Base-by-base conservation (phyloP, 208 protist species). In the Leishmania tarentolae region DNA sequence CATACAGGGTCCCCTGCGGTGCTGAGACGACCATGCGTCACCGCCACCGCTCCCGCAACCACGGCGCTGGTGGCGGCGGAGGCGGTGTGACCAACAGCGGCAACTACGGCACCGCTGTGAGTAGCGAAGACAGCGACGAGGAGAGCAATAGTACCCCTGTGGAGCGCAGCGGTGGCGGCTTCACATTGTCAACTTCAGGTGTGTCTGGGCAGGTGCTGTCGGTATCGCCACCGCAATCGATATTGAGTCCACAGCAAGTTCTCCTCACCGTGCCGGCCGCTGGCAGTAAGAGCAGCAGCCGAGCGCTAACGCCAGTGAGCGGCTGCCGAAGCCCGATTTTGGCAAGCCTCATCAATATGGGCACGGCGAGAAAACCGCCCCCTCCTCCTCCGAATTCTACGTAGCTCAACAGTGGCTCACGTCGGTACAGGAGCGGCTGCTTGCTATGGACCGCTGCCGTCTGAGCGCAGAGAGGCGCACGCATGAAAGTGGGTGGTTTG, bases 81-180 rank as follows among this genome's bases (percentile, higher is more conserved):
- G 44, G 71, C n/a, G 42, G 35, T 61, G 11, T 28, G 28, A 5
- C 75, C 21, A 44, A 11, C 37, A 68, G 53, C 59, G 7, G 59
- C 37, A 59, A 37, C 37, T 35, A 44, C 35, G 74, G 74, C 24
- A 47, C 72, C 37, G 57, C 37, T 9, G 11, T 72, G 15, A 84
- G 75, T 42, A 76, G 52, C 15, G 82, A 81, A 28, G 82, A 85
- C 19, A 85, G 82, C 76, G 76, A 35, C 24, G 76, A 85, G n/a
- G 82, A 85, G 42, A 9, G 6, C 35, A 46, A 79, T 44, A 47
- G 17, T 17, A 11, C n/a, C 59, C 21, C 76, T 13, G n/a, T 46
- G 56, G 59, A 79, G 28, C 76, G 40, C 63, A 79, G 56, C 57
- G 75, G 57, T 69, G 56, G 40, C 40, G 57, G 52, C 24, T 37